A percentile compares a stretch with the other conserved stretches of the same genome.
phyloP scores from a whole-genome alignment of 768 basidiomycete genomes.

The Coprinopsis strossmayeri region DNA sequence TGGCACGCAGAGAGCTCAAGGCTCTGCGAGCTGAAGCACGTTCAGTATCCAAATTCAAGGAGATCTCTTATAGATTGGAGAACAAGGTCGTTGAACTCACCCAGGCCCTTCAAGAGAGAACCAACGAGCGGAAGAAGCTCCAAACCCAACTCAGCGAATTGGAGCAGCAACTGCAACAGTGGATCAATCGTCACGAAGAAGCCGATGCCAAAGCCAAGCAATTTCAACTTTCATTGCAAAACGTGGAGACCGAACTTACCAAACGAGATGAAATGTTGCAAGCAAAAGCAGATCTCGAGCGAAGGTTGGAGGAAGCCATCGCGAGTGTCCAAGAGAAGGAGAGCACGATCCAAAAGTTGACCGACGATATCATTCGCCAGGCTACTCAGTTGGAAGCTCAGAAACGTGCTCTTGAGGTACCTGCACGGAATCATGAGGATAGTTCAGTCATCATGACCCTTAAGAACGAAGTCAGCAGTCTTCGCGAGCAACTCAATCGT shows the following conservation, averaged over 20 bases:
- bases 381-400: conserved; percentile 71
- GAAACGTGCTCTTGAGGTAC: conserved; percentile 62
- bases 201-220: conserved; percentile 68
- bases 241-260: conserved; percentile 62
- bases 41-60: conserved; percentile 97
- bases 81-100: conserved; percentile 99
- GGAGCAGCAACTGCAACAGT: conserved; percentile 80
- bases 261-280: conserved; percentile 69
- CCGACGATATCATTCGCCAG: conserved; percentile 68
- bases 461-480: conserved; percentile 85
- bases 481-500: conserved; percentile 94
- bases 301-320: conserved; percentile 70
- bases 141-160: conserved; percentile 68
- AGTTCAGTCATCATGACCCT: conserved; percentile 80
- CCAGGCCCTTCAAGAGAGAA: conserved; percentile 85
- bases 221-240: conserved; percentile 61
- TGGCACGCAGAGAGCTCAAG: conserved; percentile 83
- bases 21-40: conserved; percentile 85
- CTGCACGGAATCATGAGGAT: conserved; percentile 72
- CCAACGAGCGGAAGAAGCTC: conserved; percentile 84
- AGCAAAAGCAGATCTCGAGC: conserved; percentile 76
- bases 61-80: conserved; percentile 94
- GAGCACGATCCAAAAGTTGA: conserved; percentile 71
- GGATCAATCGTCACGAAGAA: conserved; percentile 86
- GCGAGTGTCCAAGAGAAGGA: conserved; percentile 79